A percentile compares a stretch with the other conserved stretches of the same genome.
phyloP scores from a whole-genome alignment of 2,329 filamentous ascomycete genomes.

The Aspergillus intermedius region DNA sequence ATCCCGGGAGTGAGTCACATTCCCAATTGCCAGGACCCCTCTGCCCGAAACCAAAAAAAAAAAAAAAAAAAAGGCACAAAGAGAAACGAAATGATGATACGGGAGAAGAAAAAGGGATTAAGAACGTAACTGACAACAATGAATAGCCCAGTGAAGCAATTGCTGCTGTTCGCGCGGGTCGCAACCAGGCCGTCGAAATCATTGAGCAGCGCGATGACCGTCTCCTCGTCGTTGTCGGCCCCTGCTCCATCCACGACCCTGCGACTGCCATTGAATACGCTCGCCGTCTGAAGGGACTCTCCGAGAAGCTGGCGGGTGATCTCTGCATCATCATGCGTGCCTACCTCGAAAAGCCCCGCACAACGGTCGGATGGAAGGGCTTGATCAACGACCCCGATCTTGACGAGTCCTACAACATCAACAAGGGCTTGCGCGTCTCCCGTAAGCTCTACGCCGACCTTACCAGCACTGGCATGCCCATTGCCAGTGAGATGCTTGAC shows the following conservation, averaged over 20 bases:
- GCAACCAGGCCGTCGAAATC: constrained; percentile 60
- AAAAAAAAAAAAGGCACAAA: background rate
- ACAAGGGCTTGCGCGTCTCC: constrained; percentile 92
- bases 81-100: background rate
- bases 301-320: constrained; percentile 73
- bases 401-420: constrained; percentile 95
- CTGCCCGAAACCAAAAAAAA: constrained; percentile 53
- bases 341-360: constrained; percentile 97
- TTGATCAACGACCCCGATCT: constrained; percentile 99
- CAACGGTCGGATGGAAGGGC: constrained; percentile 98
- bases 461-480: constrained; percentile 80
- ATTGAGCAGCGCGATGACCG: constrained; percentile 72
- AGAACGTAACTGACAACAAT: constrained; percentile 11
- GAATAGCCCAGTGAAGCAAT: constrained; percentile 33
- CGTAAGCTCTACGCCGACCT: constrained; percentile 89
- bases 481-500: constrained; percentile 96
- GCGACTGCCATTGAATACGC: constrained; percentile 83
- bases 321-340: constrained; percentile 94
- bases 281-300: constrained; percentile 65
- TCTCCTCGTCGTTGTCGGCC: constrained; percentile 87
- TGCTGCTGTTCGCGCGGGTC: constrained; percentile 37
- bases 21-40: constrained; percentile 58
- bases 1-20: constrained; percentile 61
- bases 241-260: constrained; percentile 96
- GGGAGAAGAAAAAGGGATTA: constrained; percentile 42